These are phyloP conservation scores for Boletus sp. DNA, from an alignment of 1,284 basidiomycete species.

Conservation along the genomic window DNA sequence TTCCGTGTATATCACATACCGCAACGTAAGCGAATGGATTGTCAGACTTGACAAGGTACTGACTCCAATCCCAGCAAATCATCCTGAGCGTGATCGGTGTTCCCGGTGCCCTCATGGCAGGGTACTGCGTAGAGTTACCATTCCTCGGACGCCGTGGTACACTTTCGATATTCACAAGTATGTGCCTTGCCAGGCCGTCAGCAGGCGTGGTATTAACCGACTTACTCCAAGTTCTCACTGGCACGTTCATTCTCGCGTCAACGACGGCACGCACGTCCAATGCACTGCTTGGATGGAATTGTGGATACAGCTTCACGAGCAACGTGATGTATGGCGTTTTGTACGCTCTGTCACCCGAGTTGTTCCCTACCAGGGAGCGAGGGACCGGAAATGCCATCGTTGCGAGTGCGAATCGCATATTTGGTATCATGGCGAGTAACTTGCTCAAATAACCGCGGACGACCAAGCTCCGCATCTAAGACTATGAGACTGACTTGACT, in stretches of 20 bases:
- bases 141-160: constrained; percentile 60
- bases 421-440: constrained; percentile 56
- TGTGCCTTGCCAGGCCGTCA: constrained; percentile 10
- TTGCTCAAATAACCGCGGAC: too few relatives aligned
- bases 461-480: too few relatives aligned
- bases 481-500: constrained; percentile 1
- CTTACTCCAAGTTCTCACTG: constrained; percentile 51
- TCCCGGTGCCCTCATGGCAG: constrained; percentile 61
- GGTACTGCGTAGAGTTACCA: constrained; percentile 58
- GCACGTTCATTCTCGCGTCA: constrained; percentile 66
- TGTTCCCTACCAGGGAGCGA: constrained; percentile 71
- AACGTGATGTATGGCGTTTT: constrained; percentile 78
- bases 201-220: neutral
- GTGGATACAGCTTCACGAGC: constrained; percentile 59
- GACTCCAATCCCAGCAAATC: constrained; percentile 44
- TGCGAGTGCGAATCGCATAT: constrained; percentile 53
- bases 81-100: constrained; percentile 67
- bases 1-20: constrained; percentile 61
- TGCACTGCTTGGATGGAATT: constrained; percentile 68
- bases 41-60: neutral
- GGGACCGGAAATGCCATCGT: constrained; percentile 62
- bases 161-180: constrained; percentile 54
- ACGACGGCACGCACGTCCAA: constrained; percentile 65
- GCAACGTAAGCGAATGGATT: constrained; percentile 46
- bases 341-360: constrained; percentile 66